These are phyloP conservation scores for Penicillium maclennaniae DNA, from an alignment of 495 filamentous ascomycete genomes.

Conservation along the genomic window DNA sequence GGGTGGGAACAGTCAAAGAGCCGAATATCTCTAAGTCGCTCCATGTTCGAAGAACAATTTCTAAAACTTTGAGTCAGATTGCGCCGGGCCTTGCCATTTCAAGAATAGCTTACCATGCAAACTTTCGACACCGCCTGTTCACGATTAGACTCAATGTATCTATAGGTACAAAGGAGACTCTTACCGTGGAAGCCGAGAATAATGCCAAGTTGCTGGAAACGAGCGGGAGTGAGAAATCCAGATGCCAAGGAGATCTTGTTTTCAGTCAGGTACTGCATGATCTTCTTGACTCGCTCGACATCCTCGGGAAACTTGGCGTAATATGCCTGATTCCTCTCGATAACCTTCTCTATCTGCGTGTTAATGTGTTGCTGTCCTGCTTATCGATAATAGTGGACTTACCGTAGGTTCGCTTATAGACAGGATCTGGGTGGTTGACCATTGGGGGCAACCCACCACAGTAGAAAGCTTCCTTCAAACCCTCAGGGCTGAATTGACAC, in stretches of 20 bases:
- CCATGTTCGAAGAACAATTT: slow-evolving; percentile 62
- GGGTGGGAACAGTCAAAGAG: slow-evolving; percentile 65
- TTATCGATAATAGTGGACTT: slow-evolving; percentile 1
- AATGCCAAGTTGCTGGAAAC: slow-evolving; percentile 73
- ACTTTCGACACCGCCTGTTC: slow-evolving; percentile 57
- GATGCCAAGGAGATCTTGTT: slow-evolving; percentile 57
- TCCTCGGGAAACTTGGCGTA: slow-evolving; percentile 87
- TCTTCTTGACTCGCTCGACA: slow-evolving; percentile 60
- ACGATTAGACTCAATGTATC: slow-evolving; percentile 10
- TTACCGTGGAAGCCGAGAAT: slow-evolving; percentile 71
- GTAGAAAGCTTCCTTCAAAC: slow-evolving; percentile 75
- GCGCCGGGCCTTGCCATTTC: neutral
- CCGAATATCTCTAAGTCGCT: slow-evolving; percentile 70
- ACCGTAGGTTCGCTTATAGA: slow-evolving; percentile 70
- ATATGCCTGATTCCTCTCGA: slow-evolving; percentile 65
- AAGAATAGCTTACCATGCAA: slow-evolving; percentile 51
- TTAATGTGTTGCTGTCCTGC: slow-evolving; percentile 2
- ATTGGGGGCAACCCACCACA: slow-evolving; percentile 80
- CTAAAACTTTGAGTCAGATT: slow-evolving; percentile 26
- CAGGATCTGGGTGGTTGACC: slow-evolving; percentile 63
- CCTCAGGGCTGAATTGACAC: slow-evolving; percentile 52
- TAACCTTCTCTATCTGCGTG: slow-evolving; percentile 50
- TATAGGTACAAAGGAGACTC: slow-evolving; percentile 3
- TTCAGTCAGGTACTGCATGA: slow-evolving; percentile 59
- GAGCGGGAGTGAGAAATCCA: slow-evolving; percentile 62